Base-by-base conservation (phyloP, 495 filamentous ascomycete genomes). In the Hypoxylon perforatum region DNA sequence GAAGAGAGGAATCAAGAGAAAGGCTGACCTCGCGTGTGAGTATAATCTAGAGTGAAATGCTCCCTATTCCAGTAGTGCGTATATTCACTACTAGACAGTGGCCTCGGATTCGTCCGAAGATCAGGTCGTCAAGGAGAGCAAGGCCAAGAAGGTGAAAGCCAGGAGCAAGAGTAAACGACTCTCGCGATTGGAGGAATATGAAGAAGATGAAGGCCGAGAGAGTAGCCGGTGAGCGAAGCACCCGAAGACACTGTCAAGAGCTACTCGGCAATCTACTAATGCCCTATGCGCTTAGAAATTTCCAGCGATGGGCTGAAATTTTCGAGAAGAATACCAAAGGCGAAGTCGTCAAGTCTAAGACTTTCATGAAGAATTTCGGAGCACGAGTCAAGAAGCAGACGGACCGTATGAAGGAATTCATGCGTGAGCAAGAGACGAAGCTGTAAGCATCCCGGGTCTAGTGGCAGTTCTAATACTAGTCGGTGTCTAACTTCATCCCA, bases 161-260 rank as follows among this genome's bases (percentile, higher is more conserved):
- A 57, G 63, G 15, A 25, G 49, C 19, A 59, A 61, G 50, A 71
- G 65, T 55, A 74, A 69, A 36, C 58, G 38, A 25, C 47, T 73
- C 25, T 61, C 68, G 6, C 72, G 68, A 46, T 65, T 72, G 3
- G 75, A 77, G 49, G 78, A 79, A 54, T 75, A 77, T 5, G 71
- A 76, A 4, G 73, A 77, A 54, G 78, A 81, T 46, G 67, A 60
- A 17, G 77, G 78, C 6, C 67, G 75, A 25, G 66, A 63, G 28
- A 63, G 71, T 44, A 77, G 70, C 53, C 65, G 71, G 78, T 79
- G 33, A 62, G 72, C 18, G 61, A 6, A 36, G 22, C 25, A 22
- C 17, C 25, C 15, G 3, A 18, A 7, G 15, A 23, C 7, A 19
- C 4, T 18, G 17, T 17, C 23, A 1, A 11, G 11, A 38, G 18